Base-by-base conservation (phyloP, 441 rosid species). In the Erodium moschatum region DNA sequence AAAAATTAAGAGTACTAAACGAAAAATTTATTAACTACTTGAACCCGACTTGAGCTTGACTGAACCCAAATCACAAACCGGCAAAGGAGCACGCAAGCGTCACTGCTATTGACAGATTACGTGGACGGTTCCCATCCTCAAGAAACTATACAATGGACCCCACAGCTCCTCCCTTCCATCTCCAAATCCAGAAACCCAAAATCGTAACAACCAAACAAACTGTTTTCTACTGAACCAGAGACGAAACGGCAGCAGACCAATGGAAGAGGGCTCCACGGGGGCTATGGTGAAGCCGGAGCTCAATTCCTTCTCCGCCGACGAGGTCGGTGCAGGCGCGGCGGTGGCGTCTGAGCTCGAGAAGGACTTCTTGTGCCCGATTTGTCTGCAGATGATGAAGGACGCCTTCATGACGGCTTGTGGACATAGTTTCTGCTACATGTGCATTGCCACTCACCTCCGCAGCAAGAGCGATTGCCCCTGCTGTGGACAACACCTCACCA, bases 401-500 rank as follows among this genome's bases (percentile, higher is more conserved):
- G 97, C 99, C 24, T 94, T 94, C 76, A 89, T 94, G 33, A 94
- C 99, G 4, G 84, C 83, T 3, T 91, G 99, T 69, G 97, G 99
- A 3, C 97, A 89, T 56, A 91, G 97, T 76, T 94, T 94, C 83
- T 94, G 99, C 80, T 88, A 88, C 81, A 88, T 88, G 97, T 94
- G 99, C 68, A 85, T 94, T 70, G 89, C 84, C 78, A 94, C 97
- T 38, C 97, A 94, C 70, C 92, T 94, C 50, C 80, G 87, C 61
- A 85, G 88, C 84, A 94, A 94, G 86, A 94, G 77, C 64, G 97
- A 94, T 78, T 94, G 99, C 79, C 99, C 97, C 72, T 88, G 96
- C 78, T 94, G 99, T 68, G 85, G 80, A 44, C 96, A 90, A 54
- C 84, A 74, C 74, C 97, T 94, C 74, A 86, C 92, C 64, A 77